Evolutionary conservation across 2,329 filamentous ascomycete species (phyloP).

Genomic region (Aspergillus fructus): DNA sequence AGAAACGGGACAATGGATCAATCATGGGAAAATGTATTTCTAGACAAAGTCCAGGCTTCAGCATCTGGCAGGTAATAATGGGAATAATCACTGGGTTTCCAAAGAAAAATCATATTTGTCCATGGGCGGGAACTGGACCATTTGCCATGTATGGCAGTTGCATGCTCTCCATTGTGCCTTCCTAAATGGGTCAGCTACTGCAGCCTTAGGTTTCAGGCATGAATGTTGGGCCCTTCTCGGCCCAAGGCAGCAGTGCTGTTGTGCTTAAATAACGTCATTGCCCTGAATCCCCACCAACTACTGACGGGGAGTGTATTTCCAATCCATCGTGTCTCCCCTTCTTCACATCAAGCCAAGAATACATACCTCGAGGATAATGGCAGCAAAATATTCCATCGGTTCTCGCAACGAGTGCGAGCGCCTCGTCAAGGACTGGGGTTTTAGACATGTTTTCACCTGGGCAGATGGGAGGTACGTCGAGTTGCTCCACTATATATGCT

Average conservation of each 20-base stretch:
- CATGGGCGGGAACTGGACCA: not conserved
- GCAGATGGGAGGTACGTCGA: slow-evolving; percentile 54
- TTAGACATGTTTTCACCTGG: slow-evolving; percentile 62
- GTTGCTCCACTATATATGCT: not conserved
- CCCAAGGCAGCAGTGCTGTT: not conserved
- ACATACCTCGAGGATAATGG: slow-evolving; percentile 20
- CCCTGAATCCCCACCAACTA: not conserved
- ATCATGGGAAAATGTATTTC: not conserved
- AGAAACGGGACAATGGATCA: not conserved
- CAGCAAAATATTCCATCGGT: slow-evolving; percentile 32
- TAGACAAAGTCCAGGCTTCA: not conserved
- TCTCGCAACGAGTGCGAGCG: slow-evolving; percentile 50
- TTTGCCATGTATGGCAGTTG: not conserved
- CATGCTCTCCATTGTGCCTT: not conserved
- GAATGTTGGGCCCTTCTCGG: not conserved
- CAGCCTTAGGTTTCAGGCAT: not conserved
- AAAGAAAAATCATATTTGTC: not conserved
- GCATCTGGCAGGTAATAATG: not conserved
- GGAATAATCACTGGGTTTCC: not conserved
- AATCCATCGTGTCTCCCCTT: not conserved
- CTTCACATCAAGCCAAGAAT: not conserved
- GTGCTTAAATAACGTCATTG: slow-evolving; percentile 1
- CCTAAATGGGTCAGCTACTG: not conserved
- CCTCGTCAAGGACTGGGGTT: slow-evolving; percentile 59
- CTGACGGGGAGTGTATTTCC: not conserved